A percentile compares a stretch with the other conserved stretches of the same genome.
Conservation (phyloP, 495 filamentous ascomycete genomes). For the Penicillium pancosmium region DNA sequence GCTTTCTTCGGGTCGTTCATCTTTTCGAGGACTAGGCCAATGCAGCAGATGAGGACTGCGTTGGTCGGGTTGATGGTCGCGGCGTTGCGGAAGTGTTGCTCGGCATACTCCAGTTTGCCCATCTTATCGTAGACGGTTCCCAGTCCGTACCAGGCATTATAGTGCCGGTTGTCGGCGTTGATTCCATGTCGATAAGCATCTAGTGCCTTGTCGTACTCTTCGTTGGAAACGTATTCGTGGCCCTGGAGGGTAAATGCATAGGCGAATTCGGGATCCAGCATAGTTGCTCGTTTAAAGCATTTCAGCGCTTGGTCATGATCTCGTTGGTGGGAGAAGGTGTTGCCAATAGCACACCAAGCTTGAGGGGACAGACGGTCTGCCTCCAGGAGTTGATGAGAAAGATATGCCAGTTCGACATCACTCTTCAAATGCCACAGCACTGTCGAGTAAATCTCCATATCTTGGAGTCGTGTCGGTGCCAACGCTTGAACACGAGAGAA, state of each 20-base stretch:
- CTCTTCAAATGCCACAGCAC: constrained; percentile 95
- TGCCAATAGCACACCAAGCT: constrained; percentile 94
- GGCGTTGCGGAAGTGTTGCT: constrained; percentile 87
- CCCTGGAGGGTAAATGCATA: constrained; percentile 96
- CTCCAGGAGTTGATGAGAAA: constrained; percentile 88
- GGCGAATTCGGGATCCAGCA: constrained; percentile 85
- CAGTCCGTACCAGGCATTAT: constrained; percentile 96
- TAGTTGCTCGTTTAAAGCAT: constrained; percentile 93
- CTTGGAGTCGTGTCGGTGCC: constrained; percentile 77
- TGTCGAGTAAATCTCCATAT: constrained; percentile 98
- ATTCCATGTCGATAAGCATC: constrained; percentile 82
- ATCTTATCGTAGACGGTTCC: constrained; percentile 92
- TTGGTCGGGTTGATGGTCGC: constrained; percentile 88
- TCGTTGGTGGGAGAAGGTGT: constrained; percentile 90
- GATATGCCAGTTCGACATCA: constrained; percentile 86
- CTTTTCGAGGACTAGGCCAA: constrained; percentile 86
- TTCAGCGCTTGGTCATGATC: constrained; percentile 94
- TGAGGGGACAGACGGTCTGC: constrained; percentile 84
- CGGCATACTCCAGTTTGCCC: constrained; percentile 87
- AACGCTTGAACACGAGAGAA: constrained; percentile 75
- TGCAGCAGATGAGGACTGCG: constrained; percentile 84
- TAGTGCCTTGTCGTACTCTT: constrained; percentile 94
- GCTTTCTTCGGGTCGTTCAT: constrained; percentile 78
- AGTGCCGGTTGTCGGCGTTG: constrained; percentile 82
- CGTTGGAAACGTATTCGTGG: constrained; percentile 94